Conservation (phyloP, 305 asterid genomes). For the Fraxinus sp. region DNA sequence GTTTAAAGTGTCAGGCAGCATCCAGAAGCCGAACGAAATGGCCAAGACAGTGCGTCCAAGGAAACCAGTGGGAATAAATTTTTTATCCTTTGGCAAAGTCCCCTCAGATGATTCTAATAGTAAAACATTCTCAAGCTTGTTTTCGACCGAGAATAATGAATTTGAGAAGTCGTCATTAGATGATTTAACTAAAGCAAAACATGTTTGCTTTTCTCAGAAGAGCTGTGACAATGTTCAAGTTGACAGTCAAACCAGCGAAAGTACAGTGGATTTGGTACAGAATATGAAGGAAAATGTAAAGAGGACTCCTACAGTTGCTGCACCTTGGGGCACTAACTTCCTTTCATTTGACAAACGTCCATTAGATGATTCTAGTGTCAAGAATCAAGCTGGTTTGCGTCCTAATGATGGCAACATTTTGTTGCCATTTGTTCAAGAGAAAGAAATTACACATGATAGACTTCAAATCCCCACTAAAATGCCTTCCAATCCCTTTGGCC, state of each 20-base stretch:
- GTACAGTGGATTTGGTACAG: constrained; percentile 8
- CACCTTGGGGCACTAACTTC: constrained; percentile 35
- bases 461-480: constrained; percentile 26
- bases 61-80: constrained; percentile 72
- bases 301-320: constrained; percentile 24
- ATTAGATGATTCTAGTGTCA: constrained; percentile 27
- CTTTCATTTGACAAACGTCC: constrained; percentile 29
- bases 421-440: constrained; percentile 28
- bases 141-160: constrained; percentile 25
- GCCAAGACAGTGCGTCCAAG: constrained; percentile 32
- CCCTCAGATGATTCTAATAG: constrained; percentile 40
- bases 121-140: constrained; percentile 34
- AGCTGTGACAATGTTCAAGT: constrained; percentile 21
- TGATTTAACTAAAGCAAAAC: constrained; percentile 24
- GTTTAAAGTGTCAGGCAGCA: constrained; percentile 24
- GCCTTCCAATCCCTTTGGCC: constrained; percentile 29
- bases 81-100: constrained; percentile 68
- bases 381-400: constrained; percentile 13
- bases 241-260: constrained; percentile 29
- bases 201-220: constrained; percentile 19
- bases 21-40: constrained; percentile 30
- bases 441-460: constrained; percentile 21
- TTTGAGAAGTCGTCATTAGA: constrained; percentile 30
- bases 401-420: constrained; percentile 20
- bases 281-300: constrained; percentile 20